These are phyloP conservation scores for Plasmodium coatneyi DNA, from an alignment of 169 alveolate genomes.

Conservation along the genomic window DNA sequence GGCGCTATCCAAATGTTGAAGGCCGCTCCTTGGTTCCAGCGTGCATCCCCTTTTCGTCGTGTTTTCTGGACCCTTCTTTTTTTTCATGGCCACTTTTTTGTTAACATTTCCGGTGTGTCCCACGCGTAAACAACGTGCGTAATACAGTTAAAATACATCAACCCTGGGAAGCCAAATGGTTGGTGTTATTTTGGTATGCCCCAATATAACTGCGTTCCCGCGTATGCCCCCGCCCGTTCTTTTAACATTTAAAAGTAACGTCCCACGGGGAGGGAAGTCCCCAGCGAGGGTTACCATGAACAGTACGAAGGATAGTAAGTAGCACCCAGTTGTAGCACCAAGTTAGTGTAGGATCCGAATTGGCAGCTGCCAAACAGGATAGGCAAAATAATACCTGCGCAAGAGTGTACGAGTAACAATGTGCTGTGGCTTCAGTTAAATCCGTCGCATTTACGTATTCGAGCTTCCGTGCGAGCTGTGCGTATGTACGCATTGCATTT, in stretches of 20 bases:
- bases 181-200: neutral
- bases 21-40: neutral
- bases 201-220: no score
- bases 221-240: neutral
- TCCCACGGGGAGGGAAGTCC: neutral
- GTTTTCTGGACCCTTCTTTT: neutral
- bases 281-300: neutral
- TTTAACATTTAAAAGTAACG: neutral
- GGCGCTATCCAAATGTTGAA: neutral
- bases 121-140: neutral
- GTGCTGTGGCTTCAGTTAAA: neutral
- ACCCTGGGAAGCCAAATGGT: neutral
- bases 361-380: neutral
- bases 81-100: neutral
- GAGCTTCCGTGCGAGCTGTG: neutral
- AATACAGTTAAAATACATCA: neutral
- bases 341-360: neutral
- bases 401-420: neutral
- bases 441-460: neutral
- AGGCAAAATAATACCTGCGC: neutral
- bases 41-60: neutral
- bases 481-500: neutral
- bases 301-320: neutral
- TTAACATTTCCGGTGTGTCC: neutral
- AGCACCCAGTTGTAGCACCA: neutral